phyloP scores from a whole-genome alignment of 352 stramenopile genomes.

The Hyaloperonospora arabidopsidis region DNA sequence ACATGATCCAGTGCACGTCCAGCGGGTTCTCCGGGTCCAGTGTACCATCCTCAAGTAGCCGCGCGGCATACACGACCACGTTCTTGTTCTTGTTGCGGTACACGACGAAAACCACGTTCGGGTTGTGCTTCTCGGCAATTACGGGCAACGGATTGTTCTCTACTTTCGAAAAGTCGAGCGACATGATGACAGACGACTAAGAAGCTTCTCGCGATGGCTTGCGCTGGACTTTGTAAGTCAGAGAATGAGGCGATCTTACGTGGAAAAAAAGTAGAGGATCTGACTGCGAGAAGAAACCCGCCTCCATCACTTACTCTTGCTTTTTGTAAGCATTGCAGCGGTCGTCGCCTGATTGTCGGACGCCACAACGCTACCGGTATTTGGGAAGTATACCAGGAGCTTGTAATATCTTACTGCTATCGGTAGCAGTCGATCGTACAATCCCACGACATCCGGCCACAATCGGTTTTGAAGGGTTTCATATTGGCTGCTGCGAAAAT shows the following conservation, averaged over 20 bases:
- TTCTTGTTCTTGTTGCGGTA: constrained; percentile 90
- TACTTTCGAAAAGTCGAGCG: constrained; percentile 81
- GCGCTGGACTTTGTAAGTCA: constrained; percentile 5
- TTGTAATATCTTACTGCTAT: no score
- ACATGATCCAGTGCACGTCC: constrained; percentile 87
- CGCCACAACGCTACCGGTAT: no score
- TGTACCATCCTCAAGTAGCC: constrained; percentile 54
- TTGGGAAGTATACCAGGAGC: no score
- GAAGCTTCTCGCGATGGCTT: not conserved
- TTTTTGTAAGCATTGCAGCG: not conserved
- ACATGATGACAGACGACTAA: constrained; percentile 25
- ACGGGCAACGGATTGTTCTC: constrained; percentile 79
- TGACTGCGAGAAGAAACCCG: no score
- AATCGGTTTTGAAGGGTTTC: no score
- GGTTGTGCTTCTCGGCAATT: constrained; percentile 66
- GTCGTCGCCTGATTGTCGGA: no score
- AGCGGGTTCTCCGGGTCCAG: constrained; percentile 62
- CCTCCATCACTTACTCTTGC: no score
- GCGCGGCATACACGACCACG: constrained; percentile 75
- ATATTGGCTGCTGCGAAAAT: no score
- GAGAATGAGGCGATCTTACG: not conserved
- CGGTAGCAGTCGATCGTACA: no score
- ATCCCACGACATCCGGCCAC: no score
- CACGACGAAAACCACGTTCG: constrained; percentile 74
- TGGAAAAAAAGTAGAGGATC: no score